Conservation (phyloP, 345 rosid genomes). For the Eutrema yunnanense region DNA sequence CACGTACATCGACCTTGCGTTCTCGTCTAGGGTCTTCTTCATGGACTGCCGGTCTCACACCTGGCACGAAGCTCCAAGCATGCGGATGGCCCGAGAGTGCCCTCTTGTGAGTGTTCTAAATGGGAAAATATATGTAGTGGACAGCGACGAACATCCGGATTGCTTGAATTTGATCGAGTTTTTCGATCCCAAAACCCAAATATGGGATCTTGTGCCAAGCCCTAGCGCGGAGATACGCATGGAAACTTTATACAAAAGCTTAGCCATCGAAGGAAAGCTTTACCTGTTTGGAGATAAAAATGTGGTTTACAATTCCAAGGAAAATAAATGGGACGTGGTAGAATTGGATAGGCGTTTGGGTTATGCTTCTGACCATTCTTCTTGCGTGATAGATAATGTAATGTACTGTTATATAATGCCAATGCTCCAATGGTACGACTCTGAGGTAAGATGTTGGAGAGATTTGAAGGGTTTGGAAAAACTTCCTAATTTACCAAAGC, state of each 20-base stretch:
- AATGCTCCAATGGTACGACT: conserved; percentile 44
- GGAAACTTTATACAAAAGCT: not conserved
- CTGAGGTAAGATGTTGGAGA: conserved; percentile 36
- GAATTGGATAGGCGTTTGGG: conserved; percentile 46
- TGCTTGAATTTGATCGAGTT: not conserved
- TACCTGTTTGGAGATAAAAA: not conserved
- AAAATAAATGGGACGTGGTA: conserved; percentile 13
- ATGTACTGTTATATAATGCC: conserved; percentile 55
- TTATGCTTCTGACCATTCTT: not conserved
- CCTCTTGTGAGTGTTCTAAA: not conserved
- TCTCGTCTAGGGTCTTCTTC: not conserved
- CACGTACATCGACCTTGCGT: not conserved
- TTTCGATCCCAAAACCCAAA: not conserved
- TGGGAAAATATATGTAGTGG: not conserved
- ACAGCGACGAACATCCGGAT: too few relatives aligned
- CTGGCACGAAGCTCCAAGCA: not conserved
- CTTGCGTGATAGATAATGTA: conserved; percentile 48
- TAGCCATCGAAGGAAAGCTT: not conserved
- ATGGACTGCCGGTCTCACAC: not conserved
- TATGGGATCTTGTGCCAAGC: not conserved
- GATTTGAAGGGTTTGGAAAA: conserved; percentile 40
- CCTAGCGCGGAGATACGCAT: not conserved
- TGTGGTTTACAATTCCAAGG: not conserved
- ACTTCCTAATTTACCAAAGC: conserved; percentile 46
- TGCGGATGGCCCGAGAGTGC: not conserved